Percentiles rank a stretch among this genome's conserved stretches.
phyloP scores from a whole-genome alignment of 2,329 filamentous ascomycete species.

The Scleromitrula shiraiana region DNA sequence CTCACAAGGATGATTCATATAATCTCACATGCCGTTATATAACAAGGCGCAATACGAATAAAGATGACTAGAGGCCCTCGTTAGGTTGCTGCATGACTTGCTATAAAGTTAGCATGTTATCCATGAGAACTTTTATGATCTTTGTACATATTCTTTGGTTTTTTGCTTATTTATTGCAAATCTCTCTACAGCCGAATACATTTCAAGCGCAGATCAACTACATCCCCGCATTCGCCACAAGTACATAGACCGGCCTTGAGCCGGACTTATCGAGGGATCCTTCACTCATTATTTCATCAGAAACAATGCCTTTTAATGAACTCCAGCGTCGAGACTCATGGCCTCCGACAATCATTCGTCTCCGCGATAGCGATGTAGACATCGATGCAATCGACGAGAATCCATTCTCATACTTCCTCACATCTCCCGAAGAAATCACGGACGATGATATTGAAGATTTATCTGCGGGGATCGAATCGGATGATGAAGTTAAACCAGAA shows the following conservation, averaged over 20 bases:
- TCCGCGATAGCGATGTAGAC: constrained; percentile 16
- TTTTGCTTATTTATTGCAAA: background rate
- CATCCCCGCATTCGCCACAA: constrained; percentile 4
- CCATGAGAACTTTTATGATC: constrained; percentile 11
- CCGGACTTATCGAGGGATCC: constrained; percentile 17
- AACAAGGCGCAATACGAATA: constrained; percentile 19
- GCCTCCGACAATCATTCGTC: constrained; percentile 28
- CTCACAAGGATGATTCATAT: constrained; percentile 24
- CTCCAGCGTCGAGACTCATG: constrained; percentile 28
- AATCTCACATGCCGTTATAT: constrained; percentile 17
- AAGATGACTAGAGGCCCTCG: constrained; percentile 14
- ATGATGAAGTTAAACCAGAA: constrained; percentile 14
- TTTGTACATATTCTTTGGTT: constrained; percentile 8
- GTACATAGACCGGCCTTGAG: constrained; percentile 28
- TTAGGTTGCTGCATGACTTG: constrained; percentile 22
- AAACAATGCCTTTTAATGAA: constrained; percentile 11
- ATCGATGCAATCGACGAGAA: constrained; percentile 26
- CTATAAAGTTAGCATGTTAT: constrained; percentile 16
- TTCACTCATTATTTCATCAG: background rate
- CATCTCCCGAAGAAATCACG: constrained; percentile 24
- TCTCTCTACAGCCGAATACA: background rate
- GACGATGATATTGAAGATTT: constrained; percentile 27
- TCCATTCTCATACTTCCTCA: constrained; percentile 30
- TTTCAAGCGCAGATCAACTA: constrained; percentile 2
- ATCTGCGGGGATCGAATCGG: constrained; percentile 28